Percentiles rank a stretch among this genome's conserved stretches.
Conservation (phyloP, 768 basidiomycete genomes). For the Gymnopilus dilepis region DNA sequence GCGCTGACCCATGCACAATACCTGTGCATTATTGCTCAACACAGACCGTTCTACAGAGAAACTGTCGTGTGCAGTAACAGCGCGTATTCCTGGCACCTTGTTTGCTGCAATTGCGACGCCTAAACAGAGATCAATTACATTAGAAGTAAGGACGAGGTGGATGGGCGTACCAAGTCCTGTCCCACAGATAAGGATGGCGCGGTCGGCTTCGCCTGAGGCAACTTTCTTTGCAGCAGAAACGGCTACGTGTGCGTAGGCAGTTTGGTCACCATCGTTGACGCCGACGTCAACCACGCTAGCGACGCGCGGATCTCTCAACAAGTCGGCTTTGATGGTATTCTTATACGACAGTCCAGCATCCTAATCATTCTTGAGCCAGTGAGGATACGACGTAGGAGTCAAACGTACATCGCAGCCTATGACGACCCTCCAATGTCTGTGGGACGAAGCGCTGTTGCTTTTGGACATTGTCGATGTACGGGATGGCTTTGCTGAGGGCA, state of each 20-base stretch:
- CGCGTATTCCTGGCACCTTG: too few relatives aligned
- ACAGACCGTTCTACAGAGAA: background rate
- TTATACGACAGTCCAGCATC: background rate
- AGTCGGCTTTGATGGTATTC: slow-evolving; percentile 4
- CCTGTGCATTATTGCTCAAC: slow-evolving; percentile 5
- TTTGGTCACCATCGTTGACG: slow-evolving; percentile 3
- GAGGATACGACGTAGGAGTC: too few relatives aligned
- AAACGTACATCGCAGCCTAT: too few relatives aligned
- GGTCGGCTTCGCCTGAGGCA: slow-evolving; percentile 6
- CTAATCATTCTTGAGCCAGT: too few relatives aligned
- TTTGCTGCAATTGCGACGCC: too few relatives aligned
- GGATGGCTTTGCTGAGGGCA: too few relatives aligned
- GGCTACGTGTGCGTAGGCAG: slow-evolving; percentile 4
- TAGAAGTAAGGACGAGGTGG: too few relatives aligned
- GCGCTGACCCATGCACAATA: slow-evolving; percentile 7
- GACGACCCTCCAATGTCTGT: too few relatives aligned
- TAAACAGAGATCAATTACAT: too few relatives aligned
- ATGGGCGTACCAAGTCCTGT: background rate
- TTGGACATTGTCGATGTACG: too few relatives aligned
- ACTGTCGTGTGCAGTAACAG: too few relatives aligned
- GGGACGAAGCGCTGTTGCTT: too few relatives aligned
- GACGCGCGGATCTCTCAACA: slow-evolving; percentile 3
- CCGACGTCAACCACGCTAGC: slow-evolving; percentile 2
- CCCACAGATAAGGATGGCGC: slow-evolving; percentile 7
- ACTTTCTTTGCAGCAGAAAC: background rate